Evolutionary conservation across 140 eudicot species (phyloP).

Genomic region (Eryngium alpinum): DNA sequence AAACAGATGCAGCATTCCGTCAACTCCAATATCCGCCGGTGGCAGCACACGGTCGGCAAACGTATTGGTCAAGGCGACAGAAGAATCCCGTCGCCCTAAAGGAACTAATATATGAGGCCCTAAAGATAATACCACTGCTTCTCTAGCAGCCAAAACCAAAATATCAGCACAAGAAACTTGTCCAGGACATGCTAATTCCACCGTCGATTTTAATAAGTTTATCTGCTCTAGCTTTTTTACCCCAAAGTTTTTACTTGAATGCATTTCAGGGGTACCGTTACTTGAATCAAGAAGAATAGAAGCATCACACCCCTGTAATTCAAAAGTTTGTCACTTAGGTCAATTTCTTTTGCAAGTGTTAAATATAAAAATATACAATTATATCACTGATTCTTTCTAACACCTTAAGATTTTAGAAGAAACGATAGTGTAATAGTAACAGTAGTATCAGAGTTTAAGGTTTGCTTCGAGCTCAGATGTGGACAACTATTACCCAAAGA

Average conservation of each 20-base stretch:
- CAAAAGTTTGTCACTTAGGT: no score
- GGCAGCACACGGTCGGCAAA: slow-evolving; percentile 33
- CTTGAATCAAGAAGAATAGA: slow-evolving; percentile 39
- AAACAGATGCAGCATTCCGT: slow-evolving; percentile 19
- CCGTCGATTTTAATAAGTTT: slow-evolving; percentile 20
- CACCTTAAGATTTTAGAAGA: no score
- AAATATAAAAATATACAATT: no score
- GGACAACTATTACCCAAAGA: no score
- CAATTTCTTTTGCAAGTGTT: no score
- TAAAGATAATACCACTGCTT: slow-evolving; percentile 34
- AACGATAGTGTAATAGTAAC: no score
- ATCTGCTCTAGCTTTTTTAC: slow-evolving; percentile 29
- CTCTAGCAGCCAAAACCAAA: slow-evolving; percentile 37
- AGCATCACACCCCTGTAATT: slow-evolving; percentile 51
- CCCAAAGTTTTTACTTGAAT: slow-evolving; percentile 31
- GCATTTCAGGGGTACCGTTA: slow-evolving; percentile 17
- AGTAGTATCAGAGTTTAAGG: no score
- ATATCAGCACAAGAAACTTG: slow-evolving; percentile 47
- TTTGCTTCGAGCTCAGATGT: no score
- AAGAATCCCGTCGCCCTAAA: slow-evolving; percentile 40
- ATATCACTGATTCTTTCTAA: no score
- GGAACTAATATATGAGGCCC: slow-evolving; percentile 40
- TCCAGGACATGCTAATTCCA: slow-evolving; percentile 34
- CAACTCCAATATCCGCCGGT: slow-evolving; percentile 24
- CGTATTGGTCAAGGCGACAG: slow-evolving; percentile 16